Evolutionary conservation across 352 stramenopile species (phyloP).

Genomic region (Halophytophthora batemanensis): DNA sequence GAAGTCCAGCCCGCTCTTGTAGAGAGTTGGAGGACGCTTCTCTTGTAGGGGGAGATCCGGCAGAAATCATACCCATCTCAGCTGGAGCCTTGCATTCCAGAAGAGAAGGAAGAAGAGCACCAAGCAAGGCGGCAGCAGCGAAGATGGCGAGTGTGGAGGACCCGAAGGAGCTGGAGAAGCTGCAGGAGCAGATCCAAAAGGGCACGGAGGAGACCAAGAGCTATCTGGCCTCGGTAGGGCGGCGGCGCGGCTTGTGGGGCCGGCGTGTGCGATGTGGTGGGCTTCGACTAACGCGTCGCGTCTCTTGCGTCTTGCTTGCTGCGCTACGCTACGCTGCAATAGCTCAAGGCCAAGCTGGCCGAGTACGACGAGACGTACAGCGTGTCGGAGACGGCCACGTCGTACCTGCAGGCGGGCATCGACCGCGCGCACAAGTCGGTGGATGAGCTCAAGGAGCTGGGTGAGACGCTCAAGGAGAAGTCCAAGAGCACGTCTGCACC

Average conservation of each 20-base stretch:
- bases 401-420: conserved; percentile 62
- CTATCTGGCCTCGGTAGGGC: conserved; percentile 48
- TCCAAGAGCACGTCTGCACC: conserved; percentile 46
- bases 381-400: conserved; percentile 63
- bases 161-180: conserved; percentile 48
- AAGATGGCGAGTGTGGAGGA: not conserved
- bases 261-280: not conserved
- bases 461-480: conserved; percentile 50
- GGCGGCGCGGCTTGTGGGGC: not conserved
- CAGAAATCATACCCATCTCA: no score
- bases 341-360: conserved; percentile 45
- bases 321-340: not conserved
- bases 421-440: conserved; percentile 69
- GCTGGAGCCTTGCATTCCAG: no score
- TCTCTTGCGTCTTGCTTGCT: not conserved
- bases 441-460: conserved; percentile 65
- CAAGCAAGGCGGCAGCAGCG: conserved; percentile 12
- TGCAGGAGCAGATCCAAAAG: conserved; percentile 68
- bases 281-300: not conserved
- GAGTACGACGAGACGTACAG: conserved; percentile 75
- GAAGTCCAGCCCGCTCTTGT: no score
- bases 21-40: no score
- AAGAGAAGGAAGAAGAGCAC: not conserved
- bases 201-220: conserved; percentile 73
- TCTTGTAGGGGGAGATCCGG: no score